Conservation (phyloP, 2,329 filamentous ascomycete species). For the Cucurbitaria berberidis region DNA sequence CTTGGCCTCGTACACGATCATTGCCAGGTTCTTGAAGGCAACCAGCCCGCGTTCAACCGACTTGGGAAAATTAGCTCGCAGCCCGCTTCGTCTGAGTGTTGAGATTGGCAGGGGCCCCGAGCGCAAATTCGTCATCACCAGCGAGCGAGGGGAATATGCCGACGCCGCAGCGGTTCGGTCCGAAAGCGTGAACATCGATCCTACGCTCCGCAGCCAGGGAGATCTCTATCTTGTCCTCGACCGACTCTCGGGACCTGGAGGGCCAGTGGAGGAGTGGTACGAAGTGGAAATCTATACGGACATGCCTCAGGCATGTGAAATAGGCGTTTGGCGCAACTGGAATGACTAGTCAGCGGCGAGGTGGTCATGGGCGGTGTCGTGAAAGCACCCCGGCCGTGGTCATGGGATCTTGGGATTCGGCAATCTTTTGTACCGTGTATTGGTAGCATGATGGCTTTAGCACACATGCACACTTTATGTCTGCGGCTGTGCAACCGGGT, state of each 20-base stretch:
- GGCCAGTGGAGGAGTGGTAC: conserved; percentile 57
- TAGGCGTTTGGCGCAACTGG: conserved; percentile 56
- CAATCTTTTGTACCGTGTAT: neutral
- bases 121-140: conserved; percentile 67
- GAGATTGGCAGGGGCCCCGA: conserved; percentile 76
- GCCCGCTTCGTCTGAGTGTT: conserved; percentile 71
- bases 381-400: conserved; percentile 1
- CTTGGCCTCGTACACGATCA: conserved; percentile 67
- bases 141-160: conserved; percentile 74
- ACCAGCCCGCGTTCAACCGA: conserved; percentile 35
- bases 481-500: conserved; percentile 17
- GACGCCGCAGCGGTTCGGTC: conserved; percentile 72
- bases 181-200: conserved; percentile 75
- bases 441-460: neutral
- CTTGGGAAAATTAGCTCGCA: conserved; percentile 42
- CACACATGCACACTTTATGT: neutral
- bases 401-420: neutral
- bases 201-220: conserved; percentile 60
- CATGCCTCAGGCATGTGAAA: conserved; percentile 50
- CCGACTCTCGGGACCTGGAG: conserved; percentile 68
- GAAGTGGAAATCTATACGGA: conserved; percentile 56
- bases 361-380: conserved; percentile 10
- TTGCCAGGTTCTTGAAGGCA: conserved; percentile 55
- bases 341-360: conserved; percentile 28
- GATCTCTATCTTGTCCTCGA: conserved; percentile 84